Evolutionary conservation across 495 filamentous ascomycete species (phyloP), one percentile per base, ranked within the genome.

Genomic region (Choiromyces venosus): DNA sequence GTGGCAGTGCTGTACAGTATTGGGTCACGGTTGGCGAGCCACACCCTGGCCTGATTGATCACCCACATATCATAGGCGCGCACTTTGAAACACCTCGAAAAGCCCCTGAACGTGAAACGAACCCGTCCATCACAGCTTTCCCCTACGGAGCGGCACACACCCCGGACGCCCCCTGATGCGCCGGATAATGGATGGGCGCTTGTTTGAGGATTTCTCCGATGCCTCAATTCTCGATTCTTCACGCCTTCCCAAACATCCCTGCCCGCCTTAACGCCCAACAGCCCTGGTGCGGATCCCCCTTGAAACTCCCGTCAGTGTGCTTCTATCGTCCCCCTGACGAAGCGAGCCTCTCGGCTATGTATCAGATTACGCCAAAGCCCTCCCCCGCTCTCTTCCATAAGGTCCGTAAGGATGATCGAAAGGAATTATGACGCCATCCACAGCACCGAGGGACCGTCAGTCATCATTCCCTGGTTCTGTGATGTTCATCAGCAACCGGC

Each of bases 141-240:
- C 10, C 25, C 10, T 29, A 4, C 52, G 1, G n/a, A 12, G 52
- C 52, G 52, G 52, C n/a, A 29, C 52, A 14, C 52, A 61, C 52
- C 29, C 52, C 52, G 52, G n/a, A 61, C 52, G 19, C 52, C 52
- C 14, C 52, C 52, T 61, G 52, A 61, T 61, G 52, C 29, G 52
- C 52, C 52, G 52, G 52, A 61, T 52, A 12, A 25, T 52, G 7
- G 46, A 5, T 52, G 21, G 46, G 46, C 46, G 52, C 52, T 61
- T 61, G 52, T 61, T 61, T 61, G 52, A 61, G 52, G n/a, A 61
- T 61, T 61, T 29, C 52, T 61, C 52, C 52, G 52, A 61, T 61
- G n/a, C 2, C 25, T 61, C 52, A 29, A 61, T 21, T 25, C 52
- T 29, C 8, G 1, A 0, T 29, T 29, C n/a, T 29, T 61, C n/a